Conservation (phyloP, 495 filamentous ascomycete genomes). For the Neurospora discreta region DNA sequence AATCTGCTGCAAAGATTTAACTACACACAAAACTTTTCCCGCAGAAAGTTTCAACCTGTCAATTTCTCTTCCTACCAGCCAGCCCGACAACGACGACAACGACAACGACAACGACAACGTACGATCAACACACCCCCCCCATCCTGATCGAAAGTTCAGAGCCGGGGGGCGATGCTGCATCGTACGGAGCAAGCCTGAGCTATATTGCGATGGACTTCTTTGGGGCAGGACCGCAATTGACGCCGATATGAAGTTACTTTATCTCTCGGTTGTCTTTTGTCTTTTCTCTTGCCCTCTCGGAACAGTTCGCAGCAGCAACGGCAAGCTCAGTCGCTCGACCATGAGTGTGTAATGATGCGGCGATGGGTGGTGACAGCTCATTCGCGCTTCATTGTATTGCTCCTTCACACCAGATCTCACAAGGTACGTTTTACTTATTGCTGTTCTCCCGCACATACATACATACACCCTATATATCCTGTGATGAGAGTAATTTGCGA, state of each 20-base stretch:
- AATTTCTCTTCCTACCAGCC: not conserved
- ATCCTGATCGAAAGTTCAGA: not conserved
- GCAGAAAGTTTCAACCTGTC: not conserved
- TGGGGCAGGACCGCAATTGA: not conserved
- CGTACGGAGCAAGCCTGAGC: not conserved
- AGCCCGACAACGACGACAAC: not conserved
- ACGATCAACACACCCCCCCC: not conserved
- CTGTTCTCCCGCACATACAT: not conserved
- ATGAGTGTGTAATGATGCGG: not conserved
- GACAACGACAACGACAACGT: not conserved
- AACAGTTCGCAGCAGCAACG: not conserved
- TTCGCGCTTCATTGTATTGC: not conserved
- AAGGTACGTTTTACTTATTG: not conserved
- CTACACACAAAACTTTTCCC: not conserved
- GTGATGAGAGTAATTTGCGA: conserved; percentile 27
- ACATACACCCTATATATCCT: not conserved
- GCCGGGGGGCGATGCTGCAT: not conserved
- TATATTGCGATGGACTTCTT: not conserved
- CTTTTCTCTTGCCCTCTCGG: not conserved
- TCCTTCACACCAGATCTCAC: not conserved
- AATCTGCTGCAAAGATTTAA: not conserved
- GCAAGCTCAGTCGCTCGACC: not conserved
- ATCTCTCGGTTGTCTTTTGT: not conserved
- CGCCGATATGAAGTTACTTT: not conserved
- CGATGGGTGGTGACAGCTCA: not conserved